phyloP scores from a whole-genome alignment of 2,329 filamentous ascomycete genomes.

The Lithohypha guttulata region DNA sequence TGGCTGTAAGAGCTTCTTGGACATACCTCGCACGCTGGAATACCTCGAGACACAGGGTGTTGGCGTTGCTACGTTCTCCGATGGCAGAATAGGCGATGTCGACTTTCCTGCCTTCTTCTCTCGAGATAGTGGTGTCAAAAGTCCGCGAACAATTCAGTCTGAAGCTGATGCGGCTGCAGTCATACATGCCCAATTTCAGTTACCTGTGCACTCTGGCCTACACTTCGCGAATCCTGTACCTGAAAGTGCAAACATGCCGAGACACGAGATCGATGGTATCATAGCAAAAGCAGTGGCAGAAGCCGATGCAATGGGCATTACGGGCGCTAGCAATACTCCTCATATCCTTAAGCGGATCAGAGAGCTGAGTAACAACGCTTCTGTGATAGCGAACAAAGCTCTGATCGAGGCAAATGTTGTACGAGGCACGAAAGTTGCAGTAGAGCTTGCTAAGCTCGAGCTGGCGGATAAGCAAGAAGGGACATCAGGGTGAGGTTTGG shows the following conservation, averaged over 20 bases:
- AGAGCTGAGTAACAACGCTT: constrained; percentile 61
- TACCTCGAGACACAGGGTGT: constrained; percentile 61
- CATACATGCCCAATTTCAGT: constrained; percentile 62
- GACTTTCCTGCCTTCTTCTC: constrained; percentile 93
- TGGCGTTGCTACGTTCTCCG: constrained; percentile 78
- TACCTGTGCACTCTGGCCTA: constrained; percentile 67
- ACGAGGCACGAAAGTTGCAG: constrained; percentile 53
- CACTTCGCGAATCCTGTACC: constrained; percentile 86
- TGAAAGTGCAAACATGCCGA: constrained; percentile 56
- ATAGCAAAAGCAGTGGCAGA: constrained; percentile 59
- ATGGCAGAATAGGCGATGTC: constrained; percentile 55
- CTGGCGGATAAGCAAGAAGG: constrained; percentile 19
- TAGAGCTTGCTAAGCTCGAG: constrained; percentile 49
- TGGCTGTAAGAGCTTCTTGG: constrained; percentile 92
- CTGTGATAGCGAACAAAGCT: constrained; percentile 62
- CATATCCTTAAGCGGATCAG: constrained; percentile 71
- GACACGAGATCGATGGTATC: constrained; percentile 56
- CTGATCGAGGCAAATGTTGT: constrained; percentile 57
- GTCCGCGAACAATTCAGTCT: constrained; percentile 62
- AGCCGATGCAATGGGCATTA: constrained; percentile 53
- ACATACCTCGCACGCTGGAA: constrained; percentile 82
- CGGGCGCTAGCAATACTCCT: constrained; percentile 71
- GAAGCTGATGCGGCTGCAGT: constrained; percentile 83
- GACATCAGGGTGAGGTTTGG: constrained; percentile 8
- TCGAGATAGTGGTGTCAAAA: constrained; percentile 70